Conservation (phyloP, 2,329 filamentous ascomycete genomes). For the Truncatella angustata region DNA sequence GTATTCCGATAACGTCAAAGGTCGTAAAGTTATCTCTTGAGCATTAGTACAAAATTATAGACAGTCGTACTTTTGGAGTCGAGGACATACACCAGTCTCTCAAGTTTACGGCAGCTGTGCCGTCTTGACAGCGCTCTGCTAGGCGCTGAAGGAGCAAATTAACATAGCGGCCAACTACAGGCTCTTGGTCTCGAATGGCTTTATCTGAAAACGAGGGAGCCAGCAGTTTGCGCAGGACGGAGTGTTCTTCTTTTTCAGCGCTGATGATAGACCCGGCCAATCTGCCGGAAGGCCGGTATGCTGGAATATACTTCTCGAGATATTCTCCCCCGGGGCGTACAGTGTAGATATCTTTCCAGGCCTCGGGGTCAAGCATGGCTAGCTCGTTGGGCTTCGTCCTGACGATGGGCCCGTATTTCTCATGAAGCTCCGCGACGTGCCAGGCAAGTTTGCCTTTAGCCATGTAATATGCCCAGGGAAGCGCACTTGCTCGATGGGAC, state of each 20-base stretch:
- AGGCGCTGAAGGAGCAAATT: background rate
- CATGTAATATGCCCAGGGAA: background rate
- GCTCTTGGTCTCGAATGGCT: background rate
- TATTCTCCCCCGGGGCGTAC: background rate
- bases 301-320: background rate
- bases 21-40: background rate
- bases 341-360: background rate
- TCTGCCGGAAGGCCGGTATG: background rate
- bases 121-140: background rate
- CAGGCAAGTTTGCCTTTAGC: background rate
- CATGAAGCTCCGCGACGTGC: background rate
- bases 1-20: slow-evolving; percentile 13
- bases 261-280: background rate
- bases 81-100: background rate
- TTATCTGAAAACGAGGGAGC: background rate
- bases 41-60: background rate
- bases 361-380: background rate
- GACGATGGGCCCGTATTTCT: background rate
- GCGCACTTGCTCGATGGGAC: background rate
- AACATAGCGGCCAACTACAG: background rate
- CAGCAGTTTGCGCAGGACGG: background rate
- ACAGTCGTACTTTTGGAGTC: background rate
- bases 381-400: background rate
- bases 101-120: background rate
- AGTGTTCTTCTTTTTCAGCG: background rate